Base-by-base conservation (phyloP, 2,329 filamentous ascomycete genomes). In the Colletotrichum cuscutae region DNA sequence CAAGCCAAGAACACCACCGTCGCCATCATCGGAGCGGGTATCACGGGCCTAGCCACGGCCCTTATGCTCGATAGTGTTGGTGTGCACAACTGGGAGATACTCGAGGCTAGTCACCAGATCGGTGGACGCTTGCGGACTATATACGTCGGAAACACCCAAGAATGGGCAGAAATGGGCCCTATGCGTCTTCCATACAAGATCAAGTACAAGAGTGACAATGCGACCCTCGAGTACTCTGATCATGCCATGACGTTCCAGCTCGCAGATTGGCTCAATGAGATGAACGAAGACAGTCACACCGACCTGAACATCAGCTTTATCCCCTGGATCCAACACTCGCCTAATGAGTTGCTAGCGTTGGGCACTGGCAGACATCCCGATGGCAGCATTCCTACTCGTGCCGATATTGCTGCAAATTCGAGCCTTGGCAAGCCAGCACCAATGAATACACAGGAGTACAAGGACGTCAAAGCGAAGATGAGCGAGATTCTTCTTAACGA, bases 241-340 rank as follows among this genome's bases (percentile, higher is more conserved):
- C 89, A 91, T 76, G 85, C 88, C 72, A 85, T 92, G 80, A 88
- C 91, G 0, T 91, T 90, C 77, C 89, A 91, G 78, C 83, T 91
- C 1, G 89, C 85, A 4, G 86, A 84, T 12, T 84, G 86, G 63
- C 82, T 91, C 73, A 90, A 91, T 78, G 76, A 83, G 61, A 81
- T 90, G 76, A 91, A 91, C 77, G 80, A 81, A 52, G 80, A 88
- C 72, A 78, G 79, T 74, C 80, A 11, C 11, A 35, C 79, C 65
- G 83, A 85, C 63, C 82, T 87, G 32, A 85, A 84, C 37, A 88
- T 91, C 62, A 87, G 90, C 65, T 91, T 91, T 77, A 91, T 92
- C 76, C 86, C 87, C 2, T 92, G 89, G 89, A 87, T 89, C 42
- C 70, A 72, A 54, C 89, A 92, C 77, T 83, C 78, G 65, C 77